A percentile compares a stretch with the other conserved stretches of the same genome.
These are phyloP conservation scores for Clonostachys rosea DNA, from an alignment of 2,329 filamentous ascomycete genomes.

Conservation along the genomic window DNA sequence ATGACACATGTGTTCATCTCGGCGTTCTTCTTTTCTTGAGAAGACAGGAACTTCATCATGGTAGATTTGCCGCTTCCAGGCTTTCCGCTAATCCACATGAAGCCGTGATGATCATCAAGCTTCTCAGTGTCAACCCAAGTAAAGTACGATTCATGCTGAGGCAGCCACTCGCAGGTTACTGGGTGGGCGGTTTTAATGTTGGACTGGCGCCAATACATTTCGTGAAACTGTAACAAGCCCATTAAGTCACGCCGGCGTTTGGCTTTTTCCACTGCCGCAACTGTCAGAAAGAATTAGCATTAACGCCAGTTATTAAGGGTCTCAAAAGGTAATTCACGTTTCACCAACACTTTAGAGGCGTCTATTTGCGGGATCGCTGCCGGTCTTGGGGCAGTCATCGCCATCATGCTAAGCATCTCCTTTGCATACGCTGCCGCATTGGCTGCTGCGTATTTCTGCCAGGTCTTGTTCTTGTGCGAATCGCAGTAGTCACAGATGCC, in stretches of 20 bases:
- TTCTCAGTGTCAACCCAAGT: constrained; percentile 3
- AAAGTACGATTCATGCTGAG: constrained; percentile 2
- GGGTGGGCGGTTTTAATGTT: constrained; percentile 5
- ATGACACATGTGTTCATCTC: constrained; percentile 9
- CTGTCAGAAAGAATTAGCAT: no score
- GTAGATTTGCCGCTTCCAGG: constrained; percentile 5
- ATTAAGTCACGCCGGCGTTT: constrained; percentile 2
- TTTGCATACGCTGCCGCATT: constrained; percentile 16
- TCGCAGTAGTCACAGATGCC: constrained; percentile 26
- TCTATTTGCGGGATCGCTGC: neutral
- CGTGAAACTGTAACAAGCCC: constrained; percentile 4
- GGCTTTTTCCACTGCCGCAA: neutral
- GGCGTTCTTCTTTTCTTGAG: neutral
- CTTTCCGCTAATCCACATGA: constrained; percentile 5
- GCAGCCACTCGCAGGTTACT: constrained; percentile 11
- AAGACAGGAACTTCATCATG: constrained; percentile 4
- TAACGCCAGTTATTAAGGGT: no score
- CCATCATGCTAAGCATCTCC: neutral
- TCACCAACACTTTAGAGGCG: no score
- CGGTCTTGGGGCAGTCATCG: no score
- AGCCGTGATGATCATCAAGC: neutral
- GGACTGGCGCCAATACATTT: constrained; percentile 6
- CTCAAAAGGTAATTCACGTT: no score
- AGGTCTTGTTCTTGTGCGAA: constrained; percentile 17
- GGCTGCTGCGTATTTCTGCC: constrained; percentile 15